Evolutionary conservation across 2,329 filamentous ascomycete genomes (phyloP).

Genomic region (Penicillium sumatraense): DNA sequence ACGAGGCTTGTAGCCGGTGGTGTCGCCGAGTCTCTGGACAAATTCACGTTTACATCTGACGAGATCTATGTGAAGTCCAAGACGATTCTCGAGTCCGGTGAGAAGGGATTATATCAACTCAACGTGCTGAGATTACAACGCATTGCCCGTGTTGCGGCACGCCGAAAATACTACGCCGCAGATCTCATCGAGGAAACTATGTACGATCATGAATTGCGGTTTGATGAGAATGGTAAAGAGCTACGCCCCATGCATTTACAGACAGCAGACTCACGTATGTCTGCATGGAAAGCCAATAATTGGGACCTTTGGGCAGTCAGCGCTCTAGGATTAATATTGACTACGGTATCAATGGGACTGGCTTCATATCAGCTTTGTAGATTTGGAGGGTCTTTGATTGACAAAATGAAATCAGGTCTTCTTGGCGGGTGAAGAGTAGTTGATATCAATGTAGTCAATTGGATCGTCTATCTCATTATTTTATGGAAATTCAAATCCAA

Average conservation of each 20-base stretch:
- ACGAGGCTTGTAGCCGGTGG: slow-evolving; percentile 42
- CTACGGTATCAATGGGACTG: neutral
- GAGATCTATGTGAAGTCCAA: slow-evolving; percentile 37
- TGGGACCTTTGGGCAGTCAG: slow-evolving; percentile 39
- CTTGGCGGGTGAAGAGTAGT: neutral
- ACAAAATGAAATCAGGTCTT: neutral
- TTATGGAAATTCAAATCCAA: too few species aligned
- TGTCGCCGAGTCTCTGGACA: slow-evolving; percentile 42
- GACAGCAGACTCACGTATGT: slow-evolving; percentile 51
- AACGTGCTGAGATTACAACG: slow-evolving; percentile 44
- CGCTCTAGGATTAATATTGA: neutral
- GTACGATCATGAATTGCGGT: slow-evolving; percentile 37
- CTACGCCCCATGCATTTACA: slow-evolving; percentile 49
- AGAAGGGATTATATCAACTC: slow-evolving; percentile 32
- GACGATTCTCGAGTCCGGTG: slow-evolving; percentile 32
- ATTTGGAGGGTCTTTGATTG: neutral
- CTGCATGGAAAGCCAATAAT: slow-evolving; percentile 44
- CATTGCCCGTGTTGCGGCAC: slow-evolving; percentile 44
- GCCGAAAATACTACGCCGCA: slow-evolving; percentile 44
- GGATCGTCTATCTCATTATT: neutral
- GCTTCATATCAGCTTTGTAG: neutral
- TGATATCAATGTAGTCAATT: neutral
- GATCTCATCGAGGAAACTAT: slow-evolving; percentile 51
- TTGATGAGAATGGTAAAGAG: slow-evolving; percentile 15
- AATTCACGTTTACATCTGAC: slow-evolving; percentile 39